phyloP scores from a whole-genome alignment of 2,329 filamentous ascomycete genomes.

The Penicillium sp. region DNA sequence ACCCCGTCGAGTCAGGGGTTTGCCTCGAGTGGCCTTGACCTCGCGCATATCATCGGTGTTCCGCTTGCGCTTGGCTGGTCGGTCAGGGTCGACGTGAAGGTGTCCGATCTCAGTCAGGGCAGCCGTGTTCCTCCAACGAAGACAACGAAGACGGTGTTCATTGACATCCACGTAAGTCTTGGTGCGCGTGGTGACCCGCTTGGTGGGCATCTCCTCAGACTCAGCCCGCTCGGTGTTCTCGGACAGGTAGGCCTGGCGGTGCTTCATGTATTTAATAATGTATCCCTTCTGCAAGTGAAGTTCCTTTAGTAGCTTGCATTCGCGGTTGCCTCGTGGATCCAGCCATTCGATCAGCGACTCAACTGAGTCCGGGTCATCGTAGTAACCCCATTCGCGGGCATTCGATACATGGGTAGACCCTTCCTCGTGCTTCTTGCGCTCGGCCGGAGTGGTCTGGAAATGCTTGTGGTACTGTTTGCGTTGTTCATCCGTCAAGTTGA shows the following conservation, averaged over 20 bases:
- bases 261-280: slow-evolving; percentile 77
- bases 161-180: slow-evolving; percentile 60
- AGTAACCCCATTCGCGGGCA: slow-evolving; percentile 87
- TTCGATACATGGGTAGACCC: slow-evolving; percentile 74
- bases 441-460: slow-evolving; percentile 78
- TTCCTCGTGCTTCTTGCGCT: slow-evolving; percentile 85
- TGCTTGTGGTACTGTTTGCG: slow-evolving; percentile 73
- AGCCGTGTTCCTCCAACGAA: slow-evolving; percentile 66
- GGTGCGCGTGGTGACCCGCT: slow-evolving; percentile 62
- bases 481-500: slow-evolving; percentile 71
- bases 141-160: slow-evolving; percentile 54
- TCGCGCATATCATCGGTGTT: slow-evolving; percentile 42
- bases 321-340: slow-evolving; percentile 81
- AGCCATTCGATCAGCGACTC: slow-evolving; percentile 84
- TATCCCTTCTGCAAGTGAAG: slow-evolving; percentile 72
- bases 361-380: slow-evolving; percentile 75
- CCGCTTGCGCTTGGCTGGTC: slow-evolving; percentile 52
- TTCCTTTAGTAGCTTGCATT: slow-evolving; percentile 85
- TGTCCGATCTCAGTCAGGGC: slow-evolving; percentile 60
- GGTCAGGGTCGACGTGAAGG: slow-evolving; percentile 60
- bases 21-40: slow-evolving; percentile 47
- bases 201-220: slow-evolving; percentile 47
- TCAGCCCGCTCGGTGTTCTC: slow-evolving; percentile 53
- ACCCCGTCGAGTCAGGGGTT: slow-evolving; percentile 53
- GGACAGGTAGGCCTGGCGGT: slow-evolving; percentile 70